Conservation (phyloP, 2,329 filamentous ascomycete species). For the Aspergillus eucalypticola region DNA sequence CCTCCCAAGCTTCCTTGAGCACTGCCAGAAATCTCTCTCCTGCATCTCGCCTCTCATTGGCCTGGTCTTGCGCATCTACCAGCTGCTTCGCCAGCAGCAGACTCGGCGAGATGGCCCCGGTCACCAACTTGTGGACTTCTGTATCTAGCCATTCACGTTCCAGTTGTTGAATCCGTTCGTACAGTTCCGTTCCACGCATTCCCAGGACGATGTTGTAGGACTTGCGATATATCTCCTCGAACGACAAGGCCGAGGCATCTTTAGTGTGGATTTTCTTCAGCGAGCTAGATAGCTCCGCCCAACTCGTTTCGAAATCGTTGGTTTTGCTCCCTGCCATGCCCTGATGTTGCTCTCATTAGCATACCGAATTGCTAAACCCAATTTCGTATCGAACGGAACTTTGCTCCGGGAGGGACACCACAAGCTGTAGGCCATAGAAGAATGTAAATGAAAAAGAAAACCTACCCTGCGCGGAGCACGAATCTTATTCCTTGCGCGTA, state of each 20-base stretch:
- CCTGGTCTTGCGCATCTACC: slow-evolving; percentile 57
- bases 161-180: slow-evolving; percentile 75
- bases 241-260: slow-evolving; percentile 85
- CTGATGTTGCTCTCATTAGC: slow-evolving; percentile 37
- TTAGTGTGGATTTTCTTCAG: slow-evolving; percentile 87
- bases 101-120: slow-evolving; percentile 68
- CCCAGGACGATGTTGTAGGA: slow-evolving; percentile 92
- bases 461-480: slow-evolving; percentile 67
- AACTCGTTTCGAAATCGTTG: slow-evolving; percentile 82
- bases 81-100: slow-evolving; percentile 58
- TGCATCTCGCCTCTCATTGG: slow-evolving; percentile 74
- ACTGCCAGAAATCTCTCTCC: slow-evolving; percentile 81
- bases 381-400: background rate
- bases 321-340: slow-evolving; percentile 57
- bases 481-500: slow-evolving; percentile 63
- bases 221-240: slow-evolving; percentile 91
- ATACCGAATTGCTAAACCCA: background rate
- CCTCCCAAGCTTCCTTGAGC: slow-evolving; percentile 77
- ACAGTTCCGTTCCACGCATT: slow-evolving; percentile 80
- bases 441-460: slow-evolving; percentile 22
- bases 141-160: slow-evolving; percentile 78
- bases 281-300: slow-evolving; percentile 73
- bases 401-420: background rate
- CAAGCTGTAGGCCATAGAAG: slow-evolving; percentile 5
- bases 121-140: slow-evolving; percentile 71